Percentiles rank a stretch among this genome's conserved stretches.
These are phyloP conservation scores for Sporothrix pseudoabietina DNA, from an alignment of 2,329 filamentous ascomycete genomes.

Conservation along the genomic window DNA sequence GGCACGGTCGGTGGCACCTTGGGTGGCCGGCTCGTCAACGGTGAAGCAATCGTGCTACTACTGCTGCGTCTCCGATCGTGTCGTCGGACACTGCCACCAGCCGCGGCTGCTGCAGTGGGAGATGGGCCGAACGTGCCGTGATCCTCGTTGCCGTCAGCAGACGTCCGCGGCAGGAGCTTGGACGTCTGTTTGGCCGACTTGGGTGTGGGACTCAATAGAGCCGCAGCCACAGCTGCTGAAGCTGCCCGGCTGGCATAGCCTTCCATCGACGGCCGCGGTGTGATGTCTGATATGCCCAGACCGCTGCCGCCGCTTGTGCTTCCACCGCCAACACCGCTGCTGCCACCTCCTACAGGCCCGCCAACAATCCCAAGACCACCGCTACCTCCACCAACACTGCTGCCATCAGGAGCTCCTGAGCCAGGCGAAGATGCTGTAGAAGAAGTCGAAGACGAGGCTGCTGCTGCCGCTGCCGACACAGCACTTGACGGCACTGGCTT, in stretches of 20 bases:
- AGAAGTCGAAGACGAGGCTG: conserved; percentile 3
- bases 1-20: conserved; percentile 50
- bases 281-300: conserved; percentile 52
- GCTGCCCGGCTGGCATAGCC: conserved; percentile 46
- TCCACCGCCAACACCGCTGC: conserved; percentile 27
- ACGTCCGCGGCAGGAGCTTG: conserved; percentile 17
- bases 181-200: conserved; percentile 26
- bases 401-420: conserved; percentile 27
- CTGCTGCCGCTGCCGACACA: conserved; percentile 16
- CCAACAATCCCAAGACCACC: not conserved
- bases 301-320: conserved; percentile 36
- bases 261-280: conserved; percentile 52
- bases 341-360: conserved; percentile 28
- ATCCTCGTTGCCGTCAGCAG: conserved; percentile 25
- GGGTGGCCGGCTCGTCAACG: conserved; percentile 19
- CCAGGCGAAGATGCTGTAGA: not conserved
- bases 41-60: conserved; percentile 24
- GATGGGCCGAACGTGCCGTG: not conserved
- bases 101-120: not conserved
- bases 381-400: conserved; percentile 14
- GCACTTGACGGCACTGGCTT: conserved; percentile 9
- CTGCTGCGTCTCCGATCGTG: conserved; percentile 23
- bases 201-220: conserved; percentile 29
- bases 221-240: conserved; percentile 24
- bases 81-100: conserved; percentile 30